Evolutionary conservation across 2,329 filamentous ascomycete species (phyloP).

Genomic region (Aspergillus brunneoviolaceus): DNA sequence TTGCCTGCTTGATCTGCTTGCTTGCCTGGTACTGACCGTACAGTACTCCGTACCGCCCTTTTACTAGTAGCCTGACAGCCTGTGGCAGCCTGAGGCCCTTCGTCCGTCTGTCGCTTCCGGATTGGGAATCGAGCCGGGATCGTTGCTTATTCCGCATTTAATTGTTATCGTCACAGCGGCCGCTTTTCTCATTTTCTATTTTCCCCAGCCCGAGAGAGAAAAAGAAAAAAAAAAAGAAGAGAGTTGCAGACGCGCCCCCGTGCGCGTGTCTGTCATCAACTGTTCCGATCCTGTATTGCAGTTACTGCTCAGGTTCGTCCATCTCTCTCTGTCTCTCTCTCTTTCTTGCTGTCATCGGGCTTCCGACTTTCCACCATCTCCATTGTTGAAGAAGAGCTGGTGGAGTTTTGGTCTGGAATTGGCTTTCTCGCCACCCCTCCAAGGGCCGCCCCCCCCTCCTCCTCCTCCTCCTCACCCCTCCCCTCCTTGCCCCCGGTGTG

Average conservation of each 20-base stretch:
- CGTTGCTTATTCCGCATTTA: not conserved
- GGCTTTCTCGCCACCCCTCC: not conserved
- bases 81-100: not conserved
- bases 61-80: not conserved
- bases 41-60: too few relatives aligned
- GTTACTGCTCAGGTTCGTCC: not conserved
- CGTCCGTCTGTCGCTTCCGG: not conserved
- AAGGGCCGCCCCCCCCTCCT: not conserved
- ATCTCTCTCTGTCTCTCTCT: not conserved
- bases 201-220: not conserved
- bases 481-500: too few relatives aligned
- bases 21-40: too few relatives aligned
- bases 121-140: not conserved
- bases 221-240: not conserved
- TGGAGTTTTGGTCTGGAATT: not conserved
- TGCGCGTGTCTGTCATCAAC: not conserved
- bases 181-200: too few relatives aligned
- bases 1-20: too few relatives aligned
- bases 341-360: not conserved
- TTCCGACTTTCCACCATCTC: not conserved
- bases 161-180: not conserved
- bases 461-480: too few relatives aligned
- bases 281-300: not conserved
- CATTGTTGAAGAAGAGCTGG: not conserved
- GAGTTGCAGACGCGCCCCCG: constrained; percentile 2